These are phyloP conservation scores for Penicillium sp. DNA, from an alignment of 2,329 filamentous ascomycete genomes.

Conservation along the genomic window DNA sequence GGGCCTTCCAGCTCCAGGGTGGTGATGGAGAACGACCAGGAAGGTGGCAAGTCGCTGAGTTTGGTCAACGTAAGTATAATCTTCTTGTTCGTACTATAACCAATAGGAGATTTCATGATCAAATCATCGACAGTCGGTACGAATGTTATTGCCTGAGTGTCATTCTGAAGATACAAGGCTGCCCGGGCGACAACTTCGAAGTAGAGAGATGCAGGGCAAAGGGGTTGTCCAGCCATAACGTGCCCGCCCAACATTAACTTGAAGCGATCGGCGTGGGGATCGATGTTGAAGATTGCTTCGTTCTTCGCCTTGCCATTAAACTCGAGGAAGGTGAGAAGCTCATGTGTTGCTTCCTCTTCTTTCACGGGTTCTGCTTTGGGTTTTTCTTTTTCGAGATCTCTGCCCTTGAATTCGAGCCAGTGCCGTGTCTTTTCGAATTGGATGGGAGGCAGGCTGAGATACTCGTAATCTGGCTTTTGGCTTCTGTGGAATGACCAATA, in stretches of 20 bases:
- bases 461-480: neutral
- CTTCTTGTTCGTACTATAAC: slow-evolving; percentile 7
- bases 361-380: neutral
- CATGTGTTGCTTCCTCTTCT: neutral
- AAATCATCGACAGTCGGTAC: slow-evolving; percentile 8
- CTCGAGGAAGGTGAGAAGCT: slow-evolving; percentile 8
- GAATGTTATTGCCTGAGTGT: neutral
- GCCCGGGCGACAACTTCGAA: slow-evolving; percentile 10
- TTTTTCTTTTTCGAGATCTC: neutral
- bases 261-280: slow-evolving; percentile 9
- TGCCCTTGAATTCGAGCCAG: slow-evolving; percentile 24
- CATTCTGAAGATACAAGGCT: neutral
- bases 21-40: too few relatives aligned
- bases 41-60: too few relatives aligned
- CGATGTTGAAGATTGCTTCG: slow-evolving; percentile 8
- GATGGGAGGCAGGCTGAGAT: slow-evolving; percentile 27
- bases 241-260: slow-evolving; percentile 8
- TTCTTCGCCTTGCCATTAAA: slow-evolving; percentile 1
- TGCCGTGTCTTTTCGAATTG: slow-evolving; percentile 32
- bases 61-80: neutral
- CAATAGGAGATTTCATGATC: slow-evolving; percentile 11
- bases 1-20: too few relatives aligned
- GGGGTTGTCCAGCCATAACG: slow-evolving; percentile 9
- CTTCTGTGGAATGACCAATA: neutral
- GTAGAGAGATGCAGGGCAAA: slow-evolving; percentile 10